Conservation (phyloP, 768 basidiomycete species). For the Baorangia bicolor region DNA sequence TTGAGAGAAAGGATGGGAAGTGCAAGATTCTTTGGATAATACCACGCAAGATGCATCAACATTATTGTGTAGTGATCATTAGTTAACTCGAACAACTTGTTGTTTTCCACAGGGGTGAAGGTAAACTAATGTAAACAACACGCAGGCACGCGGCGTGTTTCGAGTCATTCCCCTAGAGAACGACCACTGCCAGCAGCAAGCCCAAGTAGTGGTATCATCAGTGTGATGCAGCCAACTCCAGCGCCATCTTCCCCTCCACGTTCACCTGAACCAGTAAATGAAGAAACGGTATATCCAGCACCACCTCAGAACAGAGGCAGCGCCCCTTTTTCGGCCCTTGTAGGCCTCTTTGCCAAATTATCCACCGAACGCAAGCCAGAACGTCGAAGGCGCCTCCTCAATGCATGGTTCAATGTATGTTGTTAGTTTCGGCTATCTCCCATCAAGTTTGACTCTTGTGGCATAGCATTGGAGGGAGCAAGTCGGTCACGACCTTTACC, state of each 20-base stretch:
- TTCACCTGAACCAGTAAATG: conserved; percentile 36
- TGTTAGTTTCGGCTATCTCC: neutral
- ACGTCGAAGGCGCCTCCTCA: conserved; percentile 65
- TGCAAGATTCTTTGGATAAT: neutral
- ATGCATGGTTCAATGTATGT: conserved; percentile 79
- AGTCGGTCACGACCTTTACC: conserved; percentile 87
- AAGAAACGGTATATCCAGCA: conserved; percentile 42
- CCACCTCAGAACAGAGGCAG: conserved; percentile 68
- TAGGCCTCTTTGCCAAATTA: conserved; percentile 72
- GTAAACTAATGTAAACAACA: conserved; percentile 23
- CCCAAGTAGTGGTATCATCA: neutral
- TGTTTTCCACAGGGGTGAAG: neutral
- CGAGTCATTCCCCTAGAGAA: neutral
- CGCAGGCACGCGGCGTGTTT: conserved; percentile 3
- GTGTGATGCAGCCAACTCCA: conserved; percentile 63
- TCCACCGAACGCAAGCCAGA: conserved; percentile 73
- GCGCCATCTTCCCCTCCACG: conserved; percentile 58
- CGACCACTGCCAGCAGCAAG: neutral
- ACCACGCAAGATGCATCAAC: neutral
- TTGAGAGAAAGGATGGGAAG: conserved; percentile 23
- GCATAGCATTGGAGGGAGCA: conserved; percentile 79
- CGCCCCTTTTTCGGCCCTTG: conserved; percentile 67
- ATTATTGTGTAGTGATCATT: too few relatives aligned
- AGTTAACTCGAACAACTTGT: too few relatives aligned
- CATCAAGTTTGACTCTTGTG: conserved; percentile 14